A percentile compares a stretch with the other conserved stretches of the same genome.
Conservation (phyloP, 169 alveolate genomes). For the Plasmodium billcollinsi region DNA sequence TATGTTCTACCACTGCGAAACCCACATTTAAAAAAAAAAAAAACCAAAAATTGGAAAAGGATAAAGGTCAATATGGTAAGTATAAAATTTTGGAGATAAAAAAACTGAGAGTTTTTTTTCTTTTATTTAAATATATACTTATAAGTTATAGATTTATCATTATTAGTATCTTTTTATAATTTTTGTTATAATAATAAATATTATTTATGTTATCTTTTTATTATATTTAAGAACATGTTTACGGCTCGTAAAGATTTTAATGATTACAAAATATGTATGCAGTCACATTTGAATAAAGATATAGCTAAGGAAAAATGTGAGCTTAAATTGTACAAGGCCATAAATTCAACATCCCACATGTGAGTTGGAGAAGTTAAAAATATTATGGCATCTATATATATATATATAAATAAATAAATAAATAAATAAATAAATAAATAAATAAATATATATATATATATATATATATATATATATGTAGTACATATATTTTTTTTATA, state of each 20-base stretch:
- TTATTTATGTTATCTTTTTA: conserved; percentile 4
- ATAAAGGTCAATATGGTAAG: too few species aligned
- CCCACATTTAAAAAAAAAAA: too few species aligned
- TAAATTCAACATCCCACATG: conserved; percentile 54
- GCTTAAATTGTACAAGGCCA: conserved; percentile 20
- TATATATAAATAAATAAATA: not conserved
- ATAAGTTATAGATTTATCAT: too few species aligned
- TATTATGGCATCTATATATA: not conserved
- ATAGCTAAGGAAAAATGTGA: conserved; percentile 30
- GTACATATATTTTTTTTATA: not conserved
- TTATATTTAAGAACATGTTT: conserved; percentile 27
- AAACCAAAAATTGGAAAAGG: too few species aligned
- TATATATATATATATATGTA: not conserved
- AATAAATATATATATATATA: not conserved
- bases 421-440: not conserved
- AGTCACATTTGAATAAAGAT: conserved; percentile 9
- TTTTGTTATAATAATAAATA: too few species aligned
- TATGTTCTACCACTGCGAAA: too few species aligned
- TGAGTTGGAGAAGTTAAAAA: conserved; percentile 17
- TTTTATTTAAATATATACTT: too few species aligned
- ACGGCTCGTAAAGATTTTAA: conserved; percentile 37
- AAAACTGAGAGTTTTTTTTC: too few species aligned
- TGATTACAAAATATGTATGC: conserved; percentile 48
- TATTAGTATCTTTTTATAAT: too few species aligned
- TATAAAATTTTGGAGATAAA: too few species aligned